Evolutionary conservation across 768 basidiomycete species (phyloP), one percentile per base, ranked within the genome.

Genomic region (Podaxis carcinomalis): DNA sequence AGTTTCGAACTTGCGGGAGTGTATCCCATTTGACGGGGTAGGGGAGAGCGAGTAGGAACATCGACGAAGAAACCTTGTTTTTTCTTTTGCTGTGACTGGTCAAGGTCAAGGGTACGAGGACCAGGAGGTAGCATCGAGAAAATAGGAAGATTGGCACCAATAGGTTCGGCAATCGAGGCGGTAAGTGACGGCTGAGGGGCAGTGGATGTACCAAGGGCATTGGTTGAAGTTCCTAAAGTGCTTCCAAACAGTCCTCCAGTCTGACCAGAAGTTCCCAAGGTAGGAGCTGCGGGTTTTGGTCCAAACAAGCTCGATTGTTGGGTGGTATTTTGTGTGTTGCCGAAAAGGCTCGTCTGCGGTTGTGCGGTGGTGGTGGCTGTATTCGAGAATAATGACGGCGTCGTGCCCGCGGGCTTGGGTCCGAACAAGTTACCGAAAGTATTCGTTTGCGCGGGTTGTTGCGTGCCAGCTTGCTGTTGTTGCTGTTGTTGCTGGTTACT

Each of bases 131-230:
- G 83, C 81, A 92, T 79, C 56, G 82, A 84, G 70, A 88, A 92
- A 54, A 90, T 87, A 3, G 87, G 87, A 55, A 91, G 70, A 63
- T 88, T 87, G 53, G 83, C 78, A 35, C 82, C 83, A 64, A 93
- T 87, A 6, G 92, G 92, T 71, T 95, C 90, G 27, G 90, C 88
- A 68, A 98, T 92, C 19, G 95, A 95, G 1, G 93, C 91, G 7
- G 88, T 90, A 56, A 96, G 76, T 0, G 80, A 72, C 13, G 52
- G 39, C 84, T 85, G 73, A 85, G 84, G 73, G 49, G 69, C 69
- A 0, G 73, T 68, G 35, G 82, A 81, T 10, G 76, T 70, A 51
- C 77, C 77, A 27, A 83, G 73, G 61, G 69, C 37, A 58, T 68
- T 54, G 65, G 71, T 67, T 59, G 58, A 59, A 10, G 68, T 70